Evolutionary conservation across 768 basidiomycete species (phyloP).

Genomic region (Agaricus subrufescens): DNA sequence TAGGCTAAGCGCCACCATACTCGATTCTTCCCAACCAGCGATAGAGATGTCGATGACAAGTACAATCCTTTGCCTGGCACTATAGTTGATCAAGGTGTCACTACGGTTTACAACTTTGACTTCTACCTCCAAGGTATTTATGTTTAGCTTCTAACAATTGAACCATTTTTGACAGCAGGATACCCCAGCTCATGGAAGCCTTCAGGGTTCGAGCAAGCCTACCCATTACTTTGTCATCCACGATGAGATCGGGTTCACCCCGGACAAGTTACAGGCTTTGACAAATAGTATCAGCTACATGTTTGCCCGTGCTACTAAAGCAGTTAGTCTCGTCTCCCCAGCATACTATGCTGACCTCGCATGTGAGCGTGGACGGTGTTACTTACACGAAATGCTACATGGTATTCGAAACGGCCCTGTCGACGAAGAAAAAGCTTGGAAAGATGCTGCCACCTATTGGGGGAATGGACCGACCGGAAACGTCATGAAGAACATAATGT

Average conservation of each 20-base stretch:
- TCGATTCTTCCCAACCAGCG: slow-evolving; percentile 60
- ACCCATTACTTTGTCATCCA: slow-evolving; percentile 83
- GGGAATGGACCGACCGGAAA: slow-evolving; percentile 42
- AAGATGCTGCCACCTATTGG: slow-evolving; percentile 57
- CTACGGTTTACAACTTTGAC: slow-evolving; percentile 59
- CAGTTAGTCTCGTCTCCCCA: slow-evolving; percentile 77
- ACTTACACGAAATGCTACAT: slow-evolving; percentile 68
- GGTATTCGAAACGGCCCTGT: slow-evolving; percentile 28
- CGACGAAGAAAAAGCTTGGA: slow-evolving; percentile 44
- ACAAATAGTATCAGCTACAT: slow-evolving; percentile 72
- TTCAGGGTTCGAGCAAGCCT: slow-evolving; percentile 69
- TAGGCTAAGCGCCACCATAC: slow-evolving; percentile 50
- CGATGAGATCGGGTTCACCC: slow-evolving; percentile 66
- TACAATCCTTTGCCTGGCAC: slow-evolving; percentile 78
- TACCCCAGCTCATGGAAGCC: slow-evolving; percentile 61
- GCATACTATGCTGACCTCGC: slow-evolving; percentile 80
- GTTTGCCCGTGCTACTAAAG: slow-evolving; percentile 84
- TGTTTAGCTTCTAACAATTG: background rate
- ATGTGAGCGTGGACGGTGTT: slow-evolving; percentile 63
- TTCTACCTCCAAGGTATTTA: slow-evolving; percentile 61
- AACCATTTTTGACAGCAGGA: background rate
- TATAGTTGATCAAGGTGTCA: slow-evolving; percentile 78
- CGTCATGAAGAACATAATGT: slow-evolving; percentile 67
- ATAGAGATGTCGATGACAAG: slow-evolving; percentile 48
- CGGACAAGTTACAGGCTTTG: slow-evolving; percentile 67